Conservation (phyloP, 2,329 filamentous ascomycete species). For the Colletotrichum kahawae region DNA sequence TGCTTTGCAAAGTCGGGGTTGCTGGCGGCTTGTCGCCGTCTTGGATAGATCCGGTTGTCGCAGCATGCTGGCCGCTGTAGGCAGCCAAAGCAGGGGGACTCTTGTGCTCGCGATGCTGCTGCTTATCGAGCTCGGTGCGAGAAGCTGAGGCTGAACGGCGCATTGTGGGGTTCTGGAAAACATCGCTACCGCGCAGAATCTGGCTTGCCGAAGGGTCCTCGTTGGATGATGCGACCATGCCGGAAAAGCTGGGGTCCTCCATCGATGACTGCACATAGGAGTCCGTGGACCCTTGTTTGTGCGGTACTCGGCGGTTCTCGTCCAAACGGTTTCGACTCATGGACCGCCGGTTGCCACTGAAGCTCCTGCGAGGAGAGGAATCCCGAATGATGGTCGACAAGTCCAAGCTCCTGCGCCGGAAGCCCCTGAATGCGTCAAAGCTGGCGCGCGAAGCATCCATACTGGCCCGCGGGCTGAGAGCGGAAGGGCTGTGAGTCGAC, state of each 20-base stretch:
- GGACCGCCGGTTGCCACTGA: constrained; percentile 63
- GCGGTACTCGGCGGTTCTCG: constrained; percentile 51
- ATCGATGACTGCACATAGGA: constrained; percentile 75
- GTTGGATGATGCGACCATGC: constrained; percentile 69
- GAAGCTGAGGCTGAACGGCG: constrained; percentile 48
- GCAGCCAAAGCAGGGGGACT: constrained; percentile 6
- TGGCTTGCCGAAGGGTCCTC: constrained; percentile 90
- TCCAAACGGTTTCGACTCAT: constrained; percentile 52
- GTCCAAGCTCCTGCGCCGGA: constrained; percentile 58
- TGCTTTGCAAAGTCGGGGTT: constrained; percentile 55
- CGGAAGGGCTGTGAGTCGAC: constrained; percentile 46
- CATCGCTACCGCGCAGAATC: constrained; percentile 84
- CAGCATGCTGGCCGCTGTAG: constrained; percentile 33
- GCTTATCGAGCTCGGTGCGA: constrained; percentile 23
- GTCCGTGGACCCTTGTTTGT: constrained; percentile 69
- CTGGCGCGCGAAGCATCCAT: constrained; percentile 57
- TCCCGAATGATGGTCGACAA: constrained; percentile 47
- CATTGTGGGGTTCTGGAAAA: constrained; percentile 83
- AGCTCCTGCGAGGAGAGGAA: constrained; percentile 61
- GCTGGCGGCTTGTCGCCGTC: constrained; percentile 27
- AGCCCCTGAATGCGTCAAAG: constrained; percentile 56
- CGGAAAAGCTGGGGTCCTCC: constrained; percentile 78
- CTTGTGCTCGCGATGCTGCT: background rate
- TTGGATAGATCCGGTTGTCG: constrained; percentile 43
- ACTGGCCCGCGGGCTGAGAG: constrained; percentile 60